phyloP scores from a whole-genome alignment of 768 basidiomycete species.

The Boletellus sp. region DNA sequence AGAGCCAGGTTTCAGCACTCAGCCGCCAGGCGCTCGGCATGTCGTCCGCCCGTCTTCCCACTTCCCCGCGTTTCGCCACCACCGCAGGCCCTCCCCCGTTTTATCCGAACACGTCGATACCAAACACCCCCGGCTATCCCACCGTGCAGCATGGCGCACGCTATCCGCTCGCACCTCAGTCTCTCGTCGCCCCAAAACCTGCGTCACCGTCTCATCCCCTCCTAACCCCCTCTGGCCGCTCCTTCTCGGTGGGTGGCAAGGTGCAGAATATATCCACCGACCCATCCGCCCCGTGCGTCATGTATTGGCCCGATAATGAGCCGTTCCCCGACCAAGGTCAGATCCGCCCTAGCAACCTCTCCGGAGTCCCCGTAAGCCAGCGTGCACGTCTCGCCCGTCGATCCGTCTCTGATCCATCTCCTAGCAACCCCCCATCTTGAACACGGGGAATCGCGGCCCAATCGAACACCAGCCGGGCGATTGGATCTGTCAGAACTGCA shows the following conservation, averaged over 20 bases:
- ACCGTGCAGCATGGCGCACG: constrained; percentile 17
- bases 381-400: background rate
- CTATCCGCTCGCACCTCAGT: constrained; percentile 27
- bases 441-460: constrained; percentile 84
- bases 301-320: constrained; percentile 93
- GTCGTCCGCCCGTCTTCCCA: constrained; percentile 20
- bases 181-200: constrained; percentile 29
- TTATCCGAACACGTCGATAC: constrained; percentile 20
- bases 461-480: constrained; percentile 84
- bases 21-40: constrained; percentile 29
- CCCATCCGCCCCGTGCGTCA: constrained; percentile 68
- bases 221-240: constrained; percentile 79
- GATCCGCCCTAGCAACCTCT: constrained; percentile 57
- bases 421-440: constrained; percentile 81
- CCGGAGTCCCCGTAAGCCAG: constrained; percentile 50
- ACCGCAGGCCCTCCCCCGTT: constrained; percentile 14
- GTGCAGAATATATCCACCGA: constrained; percentile 78
- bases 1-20: constrained; percentile 29
- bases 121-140: constrained; percentile 32
- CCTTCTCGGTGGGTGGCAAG: constrained; percentile 71
- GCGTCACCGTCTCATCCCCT: constrained; percentile 56
- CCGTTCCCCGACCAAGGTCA: constrained; percentile 77
- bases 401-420: background rate
- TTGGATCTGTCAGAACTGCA: constrained; percentile 82
- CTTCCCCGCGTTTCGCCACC: constrained; percentile 25